Conservation (phyloP, 768 basidiomycete genomes). For the Lanmaoa rubissima region DNA sequence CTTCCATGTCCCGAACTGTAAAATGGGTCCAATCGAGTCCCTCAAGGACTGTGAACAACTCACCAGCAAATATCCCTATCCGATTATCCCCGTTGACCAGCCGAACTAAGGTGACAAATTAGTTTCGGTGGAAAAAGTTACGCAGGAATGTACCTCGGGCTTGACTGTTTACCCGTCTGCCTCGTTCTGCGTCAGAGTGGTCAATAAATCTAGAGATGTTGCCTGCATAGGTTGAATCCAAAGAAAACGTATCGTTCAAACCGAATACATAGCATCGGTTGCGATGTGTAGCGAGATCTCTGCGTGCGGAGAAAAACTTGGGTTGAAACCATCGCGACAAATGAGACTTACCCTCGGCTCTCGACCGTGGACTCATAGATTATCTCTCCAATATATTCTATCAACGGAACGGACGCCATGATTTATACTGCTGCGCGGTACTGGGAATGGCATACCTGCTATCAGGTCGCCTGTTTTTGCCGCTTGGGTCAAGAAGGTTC, state of each 20-base stretch:
- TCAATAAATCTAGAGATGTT: conserved; percentile 72
- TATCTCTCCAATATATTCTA: conserved; percentile 70
- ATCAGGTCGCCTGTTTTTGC: conserved; percentile 48
- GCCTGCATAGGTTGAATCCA: conserved; percentile 58
- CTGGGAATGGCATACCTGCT: conserved; percentile 31
- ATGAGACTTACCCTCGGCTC: conserved; percentile 48
- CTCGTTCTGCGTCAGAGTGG: conserved; percentile 37
- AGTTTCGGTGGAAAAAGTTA: background rate
- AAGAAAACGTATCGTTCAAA: conserved; percentile 42
- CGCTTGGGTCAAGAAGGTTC: conserved; percentile 49
- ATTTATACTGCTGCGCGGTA: background rate
- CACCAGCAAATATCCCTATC: conserved; percentile 50
- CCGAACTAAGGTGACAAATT: conserved; percentile 37
- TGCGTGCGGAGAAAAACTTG: conserved; percentile 17
- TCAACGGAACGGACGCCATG: background rate
- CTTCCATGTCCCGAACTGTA: conserved; percentile 38
- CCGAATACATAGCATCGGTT: conserved; percentile 62
- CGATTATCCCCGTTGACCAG: conserved; percentile 67
- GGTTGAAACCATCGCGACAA: background rate
- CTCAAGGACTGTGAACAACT: background rate
- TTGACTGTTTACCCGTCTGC: conserved; percentile 39
- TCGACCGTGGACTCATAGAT: conserved; percentile 47
- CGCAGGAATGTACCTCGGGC: conserved; percentile 40
- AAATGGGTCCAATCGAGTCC: background rate
- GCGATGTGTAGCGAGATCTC: conserved; percentile 45